phyloP scores from a whole-genome alignment of 441 rosid species.

The Melianthus villosus region DNA sequence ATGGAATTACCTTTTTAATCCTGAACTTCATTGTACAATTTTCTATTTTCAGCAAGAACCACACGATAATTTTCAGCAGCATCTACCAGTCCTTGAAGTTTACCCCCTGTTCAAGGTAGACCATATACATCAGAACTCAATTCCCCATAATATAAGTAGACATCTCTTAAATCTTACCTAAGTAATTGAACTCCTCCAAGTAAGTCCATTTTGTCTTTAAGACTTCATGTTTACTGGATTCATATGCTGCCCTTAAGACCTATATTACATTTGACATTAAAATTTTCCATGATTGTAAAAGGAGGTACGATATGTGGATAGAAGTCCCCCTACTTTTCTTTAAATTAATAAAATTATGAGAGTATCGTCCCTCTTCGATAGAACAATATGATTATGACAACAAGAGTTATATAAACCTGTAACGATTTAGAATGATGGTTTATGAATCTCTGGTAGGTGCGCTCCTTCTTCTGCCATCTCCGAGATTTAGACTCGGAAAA shows the following conservation, averaged over 20 bases:
- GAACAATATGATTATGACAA: constrained; percentile 2
- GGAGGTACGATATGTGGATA: too few relatives aligned
- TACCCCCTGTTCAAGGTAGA: constrained; percentile 27
- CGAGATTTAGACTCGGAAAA: constrained; percentile 34
- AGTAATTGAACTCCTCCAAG: constrained; percentile 34
- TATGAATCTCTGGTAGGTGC: constrained; percentile 28
- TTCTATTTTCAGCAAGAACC: constrained; percentile 51
- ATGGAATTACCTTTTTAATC: constrained; percentile 79
- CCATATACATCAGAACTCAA: constrained; percentile 8
- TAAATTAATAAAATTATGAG: too few relatives aligned
- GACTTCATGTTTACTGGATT: constrained; percentile 48
- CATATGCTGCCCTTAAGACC: constrained; percentile 50
- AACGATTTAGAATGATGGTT: constrained; percentile 35
- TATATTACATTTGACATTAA: constrained; percentile 15
- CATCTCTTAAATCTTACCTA: constrained; percentile 24
- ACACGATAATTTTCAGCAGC: constrained; percentile 50
- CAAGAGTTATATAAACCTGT: constrained; percentile 31
- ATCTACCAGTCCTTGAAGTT: constrained; percentile 48
- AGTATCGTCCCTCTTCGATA: too few relatives aligned
- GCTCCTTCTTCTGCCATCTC: constrained; percentile 55
- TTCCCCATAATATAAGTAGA: not conserved
- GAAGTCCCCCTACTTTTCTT: too few relatives aligned
- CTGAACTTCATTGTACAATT: constrained; percentile 57
- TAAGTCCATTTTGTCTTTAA: constrained; percentile 34
- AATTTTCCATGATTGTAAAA: constrained; percentile 9